Conservation (phyloP, 495 filamentous ascomycete species). For the Oleoguttula mirabilis region DNA sequence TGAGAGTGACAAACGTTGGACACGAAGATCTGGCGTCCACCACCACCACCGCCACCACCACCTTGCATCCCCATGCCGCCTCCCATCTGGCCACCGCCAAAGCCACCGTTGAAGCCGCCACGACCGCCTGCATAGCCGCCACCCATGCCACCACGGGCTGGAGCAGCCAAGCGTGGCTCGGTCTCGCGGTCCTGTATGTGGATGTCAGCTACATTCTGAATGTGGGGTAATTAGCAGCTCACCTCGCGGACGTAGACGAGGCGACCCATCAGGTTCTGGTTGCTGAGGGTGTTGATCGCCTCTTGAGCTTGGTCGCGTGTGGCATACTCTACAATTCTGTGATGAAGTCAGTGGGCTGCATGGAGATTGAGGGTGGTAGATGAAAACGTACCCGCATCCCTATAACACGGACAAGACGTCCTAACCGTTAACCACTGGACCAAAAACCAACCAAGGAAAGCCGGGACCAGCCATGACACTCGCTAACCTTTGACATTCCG, state of each 20-base stretch:
- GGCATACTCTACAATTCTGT: conserved; percentile 99
- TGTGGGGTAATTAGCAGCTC: conserved; percentile 27
- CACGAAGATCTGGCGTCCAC: conserved; percentile 85
- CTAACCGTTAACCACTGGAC: conserved; percentile 99
- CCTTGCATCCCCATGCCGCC: conserved; percentile 28
- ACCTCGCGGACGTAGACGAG: conserved; percentile 98
- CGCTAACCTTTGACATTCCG: conserved; percentile 99
- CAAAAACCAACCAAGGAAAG: conserved; percentile 51
- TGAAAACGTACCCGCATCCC: conserved; percentile 99
- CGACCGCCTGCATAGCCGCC: conserved; percentile 35
- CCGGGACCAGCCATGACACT: conserved; percentile 75
- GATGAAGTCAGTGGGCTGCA: conserved; percentile 22
- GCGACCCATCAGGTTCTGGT: conserved; percentile 95
- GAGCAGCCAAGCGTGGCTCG: conserved; percentile 86
- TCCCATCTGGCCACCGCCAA: conserved; percentile 42
- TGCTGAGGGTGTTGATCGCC: conserved; percentile 95
- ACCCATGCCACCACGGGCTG: conserved; percentile 38
- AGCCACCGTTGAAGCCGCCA: conserved; percentile 38
- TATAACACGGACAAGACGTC: conserved; percentile 81
- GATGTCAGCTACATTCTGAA: no score
- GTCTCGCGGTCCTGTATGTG: conserved; percentile 80
- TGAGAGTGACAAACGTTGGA: conserved; percentile 74
- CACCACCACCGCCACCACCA: no score
- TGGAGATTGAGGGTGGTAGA: conserved; percentile 14
- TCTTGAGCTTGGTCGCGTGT: conserved; percentile 97